Conservation (phyloP, 768 basidiomycete genomes). For the Naganishia onofrii region DNA sequence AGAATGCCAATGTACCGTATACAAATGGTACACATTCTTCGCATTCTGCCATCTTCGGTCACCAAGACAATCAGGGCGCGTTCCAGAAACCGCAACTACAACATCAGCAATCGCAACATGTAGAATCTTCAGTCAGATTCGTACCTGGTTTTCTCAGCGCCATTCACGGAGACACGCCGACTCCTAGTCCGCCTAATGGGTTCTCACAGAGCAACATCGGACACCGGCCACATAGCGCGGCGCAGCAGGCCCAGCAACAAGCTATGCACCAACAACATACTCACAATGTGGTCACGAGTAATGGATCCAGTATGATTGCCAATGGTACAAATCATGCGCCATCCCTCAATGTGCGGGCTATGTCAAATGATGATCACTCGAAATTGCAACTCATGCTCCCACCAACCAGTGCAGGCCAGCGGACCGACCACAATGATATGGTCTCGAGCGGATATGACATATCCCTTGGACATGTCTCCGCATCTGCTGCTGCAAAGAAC, state of each 20-base stretch:
- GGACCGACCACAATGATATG: neutral
- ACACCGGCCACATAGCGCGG: neutral
- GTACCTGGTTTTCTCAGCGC: conserved; percentile 12
- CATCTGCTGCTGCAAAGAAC: neutral
- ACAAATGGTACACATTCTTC: neutral
- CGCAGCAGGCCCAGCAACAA: neutral
- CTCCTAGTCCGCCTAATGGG: conserved; percentile 19
- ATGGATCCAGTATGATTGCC: neutral
- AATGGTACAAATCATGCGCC: neutral
- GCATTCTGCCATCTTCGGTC: neutral
- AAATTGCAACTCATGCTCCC: conserved; percentile 1
- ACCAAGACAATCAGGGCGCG: neutral
- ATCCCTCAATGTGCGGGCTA: neutral
- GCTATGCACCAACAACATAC: neutral
- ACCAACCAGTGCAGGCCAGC: neutral
- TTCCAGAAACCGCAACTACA: neutral
- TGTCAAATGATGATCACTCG: neutral
- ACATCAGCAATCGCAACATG: neutral
- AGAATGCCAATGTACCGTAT: neutral
- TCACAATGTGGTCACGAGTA: neutral
- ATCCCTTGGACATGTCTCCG: neutral
- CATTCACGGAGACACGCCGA: conserved; percentile 17
- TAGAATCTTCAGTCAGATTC: conserved; percentile 17
- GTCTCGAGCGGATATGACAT: conserved; percentile 22
- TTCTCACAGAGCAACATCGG: neutral